Conservation (phyloP, 768 basidiomycete species). For the Mycena capillaripes region DNA sequence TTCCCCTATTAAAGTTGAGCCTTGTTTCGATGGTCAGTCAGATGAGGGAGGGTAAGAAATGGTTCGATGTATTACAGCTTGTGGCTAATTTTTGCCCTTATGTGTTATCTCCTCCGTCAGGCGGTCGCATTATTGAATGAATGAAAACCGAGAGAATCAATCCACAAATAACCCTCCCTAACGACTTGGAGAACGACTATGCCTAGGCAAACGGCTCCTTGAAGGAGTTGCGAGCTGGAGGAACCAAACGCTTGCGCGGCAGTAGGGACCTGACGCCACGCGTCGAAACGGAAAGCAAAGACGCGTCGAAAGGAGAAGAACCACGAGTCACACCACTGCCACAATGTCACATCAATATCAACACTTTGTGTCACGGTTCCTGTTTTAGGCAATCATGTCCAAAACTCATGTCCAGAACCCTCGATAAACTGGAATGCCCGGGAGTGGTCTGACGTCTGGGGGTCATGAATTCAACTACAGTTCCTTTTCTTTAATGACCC, state of each 20-base stretch:
- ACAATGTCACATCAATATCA: too few relatives aligned
- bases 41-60: background rate
- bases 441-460: too few relatives aligned
- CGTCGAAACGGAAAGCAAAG: background rate
- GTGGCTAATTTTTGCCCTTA: conserved; percentile 5
- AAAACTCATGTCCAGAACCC: too few relatives aligned
- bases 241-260: conserved; percentile 22
- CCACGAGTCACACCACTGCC: too few relatives aligned
- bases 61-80: conserved; percentile 21
- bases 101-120: conserved; percentile 16
- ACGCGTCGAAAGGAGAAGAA: too few relatives aligned
- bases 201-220: conserved; percentile 33
- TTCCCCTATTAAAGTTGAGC: too few relatives aligned
- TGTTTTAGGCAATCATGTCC: background rate
- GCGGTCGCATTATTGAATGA: background rate
- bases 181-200: conserved; percentile 20
- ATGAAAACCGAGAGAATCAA: conserved; percentile 28
- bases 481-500: too few relatives aligned
- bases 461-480: too few relatives aligned
- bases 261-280: conserved; percentile 1
- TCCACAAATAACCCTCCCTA: conserved; percentile 37
- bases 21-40: conserved; percentile 3
- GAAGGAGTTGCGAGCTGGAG: conserved; percentile 58
- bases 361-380: background rate
- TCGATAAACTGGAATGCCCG: background rate